Conservation (phyloP, 331 rosid genomes). For the Malus hybrid region DNA sequence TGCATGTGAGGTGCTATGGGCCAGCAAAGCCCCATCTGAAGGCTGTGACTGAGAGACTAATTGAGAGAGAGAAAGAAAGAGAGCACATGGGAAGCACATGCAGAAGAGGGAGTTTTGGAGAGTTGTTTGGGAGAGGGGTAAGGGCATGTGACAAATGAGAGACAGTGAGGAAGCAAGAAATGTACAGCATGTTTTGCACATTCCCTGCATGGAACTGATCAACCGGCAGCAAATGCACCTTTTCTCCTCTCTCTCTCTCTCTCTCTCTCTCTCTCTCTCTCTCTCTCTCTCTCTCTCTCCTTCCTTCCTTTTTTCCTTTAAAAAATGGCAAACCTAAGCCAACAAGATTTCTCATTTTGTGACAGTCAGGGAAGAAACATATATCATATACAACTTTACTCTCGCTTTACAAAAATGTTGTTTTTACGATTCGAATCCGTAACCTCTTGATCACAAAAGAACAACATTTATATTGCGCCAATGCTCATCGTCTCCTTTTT, state of each 20-base stretch:
- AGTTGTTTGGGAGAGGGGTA: slow-evolving; percentile 6
- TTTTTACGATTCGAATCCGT: fast-evolving
- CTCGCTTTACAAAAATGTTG: fast-evolving
- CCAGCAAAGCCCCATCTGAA: slow-evolving; percentile 43
- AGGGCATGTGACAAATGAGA: slow-evolving; percentile 57
- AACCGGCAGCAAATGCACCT: slow-evolving; percentile 12
- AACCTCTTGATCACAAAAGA: too few species aligned
- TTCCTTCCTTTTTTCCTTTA: background rate
- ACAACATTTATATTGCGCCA: too few species aligned
- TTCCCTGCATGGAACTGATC: slow-evolving; percentile 82
- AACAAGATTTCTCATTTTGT: too few species aligned
- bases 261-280: too few species aligned
- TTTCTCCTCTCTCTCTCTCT: background rate
- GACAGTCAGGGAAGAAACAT: too few species aligned
- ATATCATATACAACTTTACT: too few species aligned
- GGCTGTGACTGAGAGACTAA: background rate
- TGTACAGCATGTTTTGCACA: slow-evolving; percentile 92
- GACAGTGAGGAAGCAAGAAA: slow-evolving; percentile 81
- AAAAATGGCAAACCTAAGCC: too few species aligned
- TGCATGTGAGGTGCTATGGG: slow-evolving; percentile 80
- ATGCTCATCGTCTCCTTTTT: too few species aligned
- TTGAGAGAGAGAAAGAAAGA: slow-evolving; percentile 2
- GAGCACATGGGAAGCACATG: slow-evolving; percentile 58
- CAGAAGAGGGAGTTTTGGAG: slow-evolving; percentile 25
- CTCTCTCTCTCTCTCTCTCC: too few species aligned